Evolutionary conservation across 164 flowering plant genomes (phyloP).

Genomic region (Chimonanthus praecox): DNA sequence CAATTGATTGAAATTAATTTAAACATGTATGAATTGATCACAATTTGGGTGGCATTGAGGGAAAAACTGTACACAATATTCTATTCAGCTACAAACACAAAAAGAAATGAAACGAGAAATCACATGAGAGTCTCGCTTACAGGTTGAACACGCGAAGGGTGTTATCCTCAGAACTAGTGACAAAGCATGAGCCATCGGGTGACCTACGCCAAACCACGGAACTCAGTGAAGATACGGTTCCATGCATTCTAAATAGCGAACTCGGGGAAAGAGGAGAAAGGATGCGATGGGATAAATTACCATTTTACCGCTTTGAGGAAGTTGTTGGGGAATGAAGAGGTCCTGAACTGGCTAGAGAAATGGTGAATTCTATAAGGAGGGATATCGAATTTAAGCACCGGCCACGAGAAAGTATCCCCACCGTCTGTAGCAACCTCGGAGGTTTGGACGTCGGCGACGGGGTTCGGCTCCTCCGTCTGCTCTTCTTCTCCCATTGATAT

Average conservation of each 20-base stretch:
- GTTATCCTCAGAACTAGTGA: slow-evolving; percentile 76
- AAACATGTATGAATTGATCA: too few species aligned
- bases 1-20: too few species aligned
- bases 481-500: slow-evolving; percentile 18
- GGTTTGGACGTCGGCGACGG: slow-evolving; percentile 11
- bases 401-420: slow-evolving; percentile 35
- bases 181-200: slow-evolving; percentile 89
- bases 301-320: slow-evolving; percentile 88
- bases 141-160: slow-evolving; percentile 55
- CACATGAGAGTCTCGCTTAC: slow-evolving; percentile 29
- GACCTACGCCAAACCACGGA: slow-evolving; percentile 44
- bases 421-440: background rate
- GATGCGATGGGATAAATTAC: slow-evolving; percentile 19
- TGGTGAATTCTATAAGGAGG: slow-evolving; percentile 61
- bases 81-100: too few species aligned
- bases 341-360: slow-evolving; percentile 67
- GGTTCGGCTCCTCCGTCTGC: slow-evolving; percentile 27
- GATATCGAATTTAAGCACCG: slow-evolving; percentile 49
- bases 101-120: background rate
- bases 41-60: too few species aligned
- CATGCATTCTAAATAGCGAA: background rate
- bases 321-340: slow-evolving; percentile 61
- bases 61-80: too few species aligned
- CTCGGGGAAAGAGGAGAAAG: background rate
- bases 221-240: background rate